phyloP scores from a whole-genome alignment of 2,329 filamentous ascomycete species.

The Zymoseptoria pseudotritici region DNA sequence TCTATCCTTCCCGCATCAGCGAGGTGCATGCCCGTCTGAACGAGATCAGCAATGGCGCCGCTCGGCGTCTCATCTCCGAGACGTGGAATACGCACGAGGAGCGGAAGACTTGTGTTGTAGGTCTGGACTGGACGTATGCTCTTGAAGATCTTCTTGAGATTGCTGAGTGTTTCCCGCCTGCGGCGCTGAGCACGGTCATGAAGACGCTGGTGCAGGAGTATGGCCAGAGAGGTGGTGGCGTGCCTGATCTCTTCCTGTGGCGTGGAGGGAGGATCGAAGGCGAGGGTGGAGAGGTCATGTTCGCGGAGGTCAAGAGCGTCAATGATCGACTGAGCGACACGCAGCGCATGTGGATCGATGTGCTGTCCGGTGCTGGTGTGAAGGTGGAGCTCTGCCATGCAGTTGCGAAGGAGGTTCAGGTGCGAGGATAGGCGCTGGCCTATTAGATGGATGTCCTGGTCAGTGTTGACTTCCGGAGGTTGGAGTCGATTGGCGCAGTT shows the following conservation, averaged over 20 bases:
- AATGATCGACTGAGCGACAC: conserved; percentile 95
- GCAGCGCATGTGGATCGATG: conserved; percentile 93
- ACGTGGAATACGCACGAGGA: conserved; percentile 64
- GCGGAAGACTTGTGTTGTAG: conserved; percentile 75
- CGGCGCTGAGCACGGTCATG: conserved; percentile 74
- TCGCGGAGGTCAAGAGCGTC: conserved; percentile 45
- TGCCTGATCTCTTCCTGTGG: conserved; percentile 93
- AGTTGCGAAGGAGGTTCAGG: conserved; percentile 49
- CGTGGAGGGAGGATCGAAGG: conserved; percentile 15
- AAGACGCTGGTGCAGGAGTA: conserved; percentile 97
- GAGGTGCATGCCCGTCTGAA: conserved; percentile 85
- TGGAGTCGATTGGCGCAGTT: background rate
- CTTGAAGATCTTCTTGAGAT: conserved; percentile 73
- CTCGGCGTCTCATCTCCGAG: conserved; percentile 56
- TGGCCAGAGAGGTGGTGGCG: conserved; percentile 71
- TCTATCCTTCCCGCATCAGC: conserved; percentile 75
- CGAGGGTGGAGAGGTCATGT: conserved; percentile 30
- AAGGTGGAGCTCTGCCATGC: conserved; percentile 73
- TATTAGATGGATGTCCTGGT: background rate
- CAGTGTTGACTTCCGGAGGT: background rate
- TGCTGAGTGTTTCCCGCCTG: conserved; percentile 67
- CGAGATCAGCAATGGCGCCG: conserved; percentile 77
- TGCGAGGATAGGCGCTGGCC: background rate
- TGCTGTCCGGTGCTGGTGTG: conserved; percentile 76
- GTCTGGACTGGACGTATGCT: conserved; percentile 83